phyloP scores from a whole-genome alignment of 1,284 basidiomycete genomes.

The Mycena sp. region DNA sequence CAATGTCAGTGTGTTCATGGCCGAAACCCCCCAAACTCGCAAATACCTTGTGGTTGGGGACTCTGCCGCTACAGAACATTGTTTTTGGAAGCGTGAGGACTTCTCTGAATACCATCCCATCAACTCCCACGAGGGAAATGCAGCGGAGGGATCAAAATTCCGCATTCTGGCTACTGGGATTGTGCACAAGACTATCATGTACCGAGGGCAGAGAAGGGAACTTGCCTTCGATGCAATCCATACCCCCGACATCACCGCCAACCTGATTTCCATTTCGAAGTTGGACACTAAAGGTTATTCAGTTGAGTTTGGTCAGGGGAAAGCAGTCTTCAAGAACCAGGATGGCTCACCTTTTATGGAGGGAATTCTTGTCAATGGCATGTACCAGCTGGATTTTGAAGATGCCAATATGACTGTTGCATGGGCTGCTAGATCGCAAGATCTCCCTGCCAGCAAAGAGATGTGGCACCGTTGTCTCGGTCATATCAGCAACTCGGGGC shows the following conservation, averaged over 20 bases:
- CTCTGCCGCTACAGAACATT: slow-evolving; percentile 36
- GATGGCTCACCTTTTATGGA: too few species aligned
- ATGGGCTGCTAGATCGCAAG: background rate
- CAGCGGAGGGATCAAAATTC: slow-evolving; percentile 30
- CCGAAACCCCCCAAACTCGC: background rate
- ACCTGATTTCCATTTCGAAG: slow-evolving; percentile 38
- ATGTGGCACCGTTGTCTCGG: slow-evolving; percentile 7
- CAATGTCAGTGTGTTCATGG: background rate
- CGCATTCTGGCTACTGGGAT: slow-evolving; percentile 30
- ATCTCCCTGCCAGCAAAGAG: slow-evolving; percentile 4
- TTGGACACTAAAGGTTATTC: slow-evolving; percentile 29
- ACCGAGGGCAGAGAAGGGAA: background rate
- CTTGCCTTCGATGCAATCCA: background rate
- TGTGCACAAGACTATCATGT: slow-evolving; percentile 22
- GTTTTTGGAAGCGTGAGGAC: slow-evolving; percentile 27
- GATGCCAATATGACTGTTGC: slow-evolving; percentile 1
- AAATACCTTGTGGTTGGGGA: slow-evolving; percentile 19
- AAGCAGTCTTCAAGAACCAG: too few species aligned
- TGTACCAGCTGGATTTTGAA: slow-evolving; percentile 17
- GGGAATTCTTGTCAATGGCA: too few species aligned
- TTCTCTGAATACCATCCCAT: slow-evolving; percentile 34
- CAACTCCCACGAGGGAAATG: slow-evolving; percentile 24
- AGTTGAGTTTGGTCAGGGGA: too few species aligned
- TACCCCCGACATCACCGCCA: slow-evolving; percentile 33
- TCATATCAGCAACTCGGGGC: background rate